A percentile compares a stretch with the other conserved stretches of the same genome.
Conservation (phyloP, 2,329 filamentous ascomycete genomes). For the Akanthomyces muscarius region DNA sequence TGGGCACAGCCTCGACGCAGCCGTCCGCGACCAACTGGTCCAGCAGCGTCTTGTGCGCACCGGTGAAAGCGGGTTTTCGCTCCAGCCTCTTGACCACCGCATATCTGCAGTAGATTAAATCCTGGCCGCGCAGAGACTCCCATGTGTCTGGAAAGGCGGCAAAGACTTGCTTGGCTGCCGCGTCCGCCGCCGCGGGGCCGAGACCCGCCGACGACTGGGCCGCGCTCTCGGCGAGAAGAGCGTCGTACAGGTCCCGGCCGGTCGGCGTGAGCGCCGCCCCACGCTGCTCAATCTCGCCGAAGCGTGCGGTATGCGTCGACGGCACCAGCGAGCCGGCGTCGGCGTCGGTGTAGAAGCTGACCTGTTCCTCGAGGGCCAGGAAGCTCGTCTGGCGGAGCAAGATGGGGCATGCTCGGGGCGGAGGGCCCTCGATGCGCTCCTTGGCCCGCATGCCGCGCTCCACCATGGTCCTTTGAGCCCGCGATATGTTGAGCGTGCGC, state of each 20-base stretch:
- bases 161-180: conserved; percentile 30
- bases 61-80: background rate
- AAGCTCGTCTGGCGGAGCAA: conserved; percentile 53
- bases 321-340: conserved; percentile 21
- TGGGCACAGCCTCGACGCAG: conserved; percentile 35
- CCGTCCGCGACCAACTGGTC: conserved; percentile 31
- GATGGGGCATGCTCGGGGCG: conserved; percentile 39
- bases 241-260: conserved; percentile 44
- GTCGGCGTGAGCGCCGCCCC: conserved; percentile 45
- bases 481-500: conserved; percentile 45
- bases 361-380: conserved; percentile 44
- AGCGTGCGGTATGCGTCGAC: conserved; percentile 45
- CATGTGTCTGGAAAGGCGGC: conserved; percentile 39
- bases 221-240: conserved; percentile 28
- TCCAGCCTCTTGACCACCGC: background rate
- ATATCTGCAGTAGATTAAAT: conserved; percentile 40
- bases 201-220: background rate
- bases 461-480: conserved; percentile 41
- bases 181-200: conserved; percentile 21
- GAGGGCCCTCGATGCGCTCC: conserved; percentile 49
- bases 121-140: conserved; percentile 31
- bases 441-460: conserved; percentile 40
- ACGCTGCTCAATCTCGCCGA: conserved; percentile 51
- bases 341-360: conserved; percentile 34
- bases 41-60: conserved; percentile 19